Evolutionary conservation across 1,139 yeast genomes (phyloP).

Genomic region (Hyphopichia pseudoburtonii): DNA sequence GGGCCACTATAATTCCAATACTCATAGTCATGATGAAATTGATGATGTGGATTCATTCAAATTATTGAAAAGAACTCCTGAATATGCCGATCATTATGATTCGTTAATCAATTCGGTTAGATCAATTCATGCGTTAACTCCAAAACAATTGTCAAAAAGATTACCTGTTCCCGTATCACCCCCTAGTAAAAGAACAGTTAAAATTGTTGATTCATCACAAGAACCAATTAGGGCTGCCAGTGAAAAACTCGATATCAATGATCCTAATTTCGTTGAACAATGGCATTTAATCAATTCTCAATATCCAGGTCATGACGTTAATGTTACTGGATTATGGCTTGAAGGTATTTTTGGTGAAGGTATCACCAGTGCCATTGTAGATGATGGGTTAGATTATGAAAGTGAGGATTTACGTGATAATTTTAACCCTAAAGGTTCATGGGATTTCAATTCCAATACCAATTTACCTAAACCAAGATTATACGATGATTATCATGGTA

Average conservation of each 20-base stretch:
- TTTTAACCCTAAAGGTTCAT: constrained; percentile 74
- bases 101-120: constrained; percentile 30
- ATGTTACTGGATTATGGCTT: constrained; percentile 84
- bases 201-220: constrained; percentile 49
- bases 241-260: constrained; percentile 63
- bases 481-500: constrained; percentile 90
- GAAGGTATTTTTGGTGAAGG: constrained; percentile 82
- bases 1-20: constrained; percentile 38
- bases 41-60: not conserved
- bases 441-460: constrained; percentile 85
- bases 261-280: constrained; percentile 78
- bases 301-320: constrained; percentile 80
- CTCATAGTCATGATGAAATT: constrained; percentile 10
- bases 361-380: constrained; percentile 82
- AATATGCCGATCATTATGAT: constrained; percentile 28
- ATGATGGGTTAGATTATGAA: constrained; percentile 89
- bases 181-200: constrained; percentile 14
- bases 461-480: constrained; percentile 78
- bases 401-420: constrained; percentile 69
- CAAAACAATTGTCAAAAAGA: constrained; percentile 48
- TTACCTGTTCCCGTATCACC: constrained; percentile 31
- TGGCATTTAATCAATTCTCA: constrained; percentile 85
- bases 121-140: constrained; percentile 52
- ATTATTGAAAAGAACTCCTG: constrained; percentile 27
- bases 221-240: constrained; percentile 42